Evolutionary conservation across 1,284 basidiomycete species (phyloP), one percentile per base, ranked within the genome.

Genomic region (Trichosporon sp.): DNA sequence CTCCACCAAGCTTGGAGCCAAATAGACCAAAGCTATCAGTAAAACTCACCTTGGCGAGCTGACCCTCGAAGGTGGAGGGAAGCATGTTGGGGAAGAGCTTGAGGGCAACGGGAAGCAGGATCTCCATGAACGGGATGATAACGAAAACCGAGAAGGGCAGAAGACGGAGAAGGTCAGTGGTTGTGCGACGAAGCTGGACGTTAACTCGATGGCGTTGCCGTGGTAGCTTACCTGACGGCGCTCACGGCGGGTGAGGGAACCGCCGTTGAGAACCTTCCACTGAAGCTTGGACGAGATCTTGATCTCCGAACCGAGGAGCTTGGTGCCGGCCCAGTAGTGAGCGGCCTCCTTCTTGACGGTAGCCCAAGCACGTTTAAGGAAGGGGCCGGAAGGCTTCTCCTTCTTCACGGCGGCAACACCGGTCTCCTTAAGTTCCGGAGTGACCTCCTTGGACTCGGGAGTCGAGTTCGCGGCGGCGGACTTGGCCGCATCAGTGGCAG

Each of bases 31-130:
- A 26, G 8, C 14, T 31, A 8, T 1, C 19, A 43, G 1, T 4
- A 19, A 35, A 38, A 85, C 91, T 78, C 77, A 93, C 93, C 67
- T 91, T 92, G 65, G 93, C 90, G 79, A 92, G 97, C 84, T 98
- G 96, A 86, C 98, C 96, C 83, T 98, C 95, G 74, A 99, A 99
- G 0, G 96, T 99, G 0, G 93, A 96, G 0, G 96, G 97, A 4
- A 99, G 89, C 94, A 99, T 98, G 85, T 94, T 98, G 32, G 96
- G 96, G 89, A 99, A 99, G 66, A 99, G 86, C 84, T 96, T 97
- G 77, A 99, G 88, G 0, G 95, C 95, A 43, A 99, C 93, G 2
- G 97, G 96, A 1, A 99, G 89, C n/a, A 99, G 87, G 31, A 99
- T 83, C 82, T 99, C 97, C 93, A 98, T 98, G 87, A 98, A 98